phyloP scores from a whole-genome alignment of 176 grass and related monocot genomes.

The Sorghum bicolor region Sorghum_bicolor_NCBIv3 NC_012870.2:12325001-12325500 shows the following conservation, averaged over 20 bases:
- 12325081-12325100: slow-evolving; percentile 13
- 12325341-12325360: slow-evolving; percentile 41
- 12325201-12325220: slow-evolving; percentile 63
- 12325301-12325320: background rate
- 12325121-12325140: slow-evolving; percentile 42
- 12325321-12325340: slow-evolving; percentile 38
- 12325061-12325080: slow-evolving; percentile 37
- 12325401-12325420: slow-evolving; percentile 18
- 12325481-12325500: background rate
- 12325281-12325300: slow-evolving; percentile 6
- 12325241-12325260: slow-evolving; percentile 80
- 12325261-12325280: slow-evolving; percentile 69
- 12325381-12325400: slow-evolving; percentile 5
- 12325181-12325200: slow-evolving; percentile 67
- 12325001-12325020: slow-evolving; percentile 37
- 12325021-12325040: slow-evolving; percentile 34
- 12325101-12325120: slow-evolving; percentile 26
- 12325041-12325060: slow-evolving; percentile 43
- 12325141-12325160: slow-evolving; percentile 78
- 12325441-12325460: background rate
- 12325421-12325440: background rate
- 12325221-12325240: slow-evolving; percentile 41
- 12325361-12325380: slow-evolving; percentile 19
- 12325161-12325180: slow-evolving; percentile 89
- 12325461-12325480: slow-evolving; percentile 17